Percentiles rank a stretch among this genome's conserved stretches.
These are phyloP conservation scores for Rhynchosporium agropyri DNA, from an alignment of 2,329 filamentous ascomycete genomes.

Conservation along the genomic window DNA sequence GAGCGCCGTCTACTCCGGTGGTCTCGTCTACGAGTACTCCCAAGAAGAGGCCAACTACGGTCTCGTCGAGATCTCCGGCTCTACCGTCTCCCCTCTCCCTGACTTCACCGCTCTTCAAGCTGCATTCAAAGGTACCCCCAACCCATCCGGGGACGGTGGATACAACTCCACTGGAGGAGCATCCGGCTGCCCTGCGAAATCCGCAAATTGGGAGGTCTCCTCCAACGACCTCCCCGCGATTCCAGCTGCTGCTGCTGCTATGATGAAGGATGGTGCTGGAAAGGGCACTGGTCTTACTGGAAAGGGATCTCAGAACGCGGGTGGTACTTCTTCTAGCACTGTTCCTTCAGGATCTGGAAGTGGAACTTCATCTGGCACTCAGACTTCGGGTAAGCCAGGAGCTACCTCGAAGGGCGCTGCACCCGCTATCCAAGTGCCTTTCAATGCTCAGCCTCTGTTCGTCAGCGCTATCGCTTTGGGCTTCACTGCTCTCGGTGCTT, in stretches of 20 bases:
- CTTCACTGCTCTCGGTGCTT: conserved; percentile 33
- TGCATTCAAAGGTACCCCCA: conserved; percentile 48
- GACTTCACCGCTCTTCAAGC: conserved; percentile 54
- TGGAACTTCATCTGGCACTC: conserved; percentile 25
- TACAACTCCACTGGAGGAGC: conserved; percentile 35
- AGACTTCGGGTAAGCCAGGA: conserved; percentile 20
- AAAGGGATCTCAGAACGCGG: conserved; percentile 39
- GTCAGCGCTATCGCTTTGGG: conserved; percentile 27
- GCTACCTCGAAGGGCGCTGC: conserved; percentile 25
- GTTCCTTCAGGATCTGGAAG: conserved; percentile 35
- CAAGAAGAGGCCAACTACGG: conserved; percentile 79
- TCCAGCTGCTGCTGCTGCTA: conserved; percentile 47
- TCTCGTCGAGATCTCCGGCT: conserved; percentile 39
- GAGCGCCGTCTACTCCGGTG: conserved; percentile 89
- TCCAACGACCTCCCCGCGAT: conserved; percentile 51
- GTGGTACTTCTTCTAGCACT: conserved; percentile 37
- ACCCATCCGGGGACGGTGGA: conserved; percentile 55
- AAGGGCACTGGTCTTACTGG: conserved; percentile 47
- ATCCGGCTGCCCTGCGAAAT: conserved; percentile 50
- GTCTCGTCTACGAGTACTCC: conserved; percentile 94
- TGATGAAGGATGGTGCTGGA: conserved; percentile 53
- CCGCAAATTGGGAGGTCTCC: conserved; percentile 52
- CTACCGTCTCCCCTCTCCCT: conserved; percentile 45
- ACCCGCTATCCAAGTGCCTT: conserved; percentile 18
- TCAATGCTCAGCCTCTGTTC: conserved; percentile 29